Evolutionary conservation across 495 filamentous ascomycete genomes (phyloP).

Genomic region (Venustampulla echinocandica): DNA sequence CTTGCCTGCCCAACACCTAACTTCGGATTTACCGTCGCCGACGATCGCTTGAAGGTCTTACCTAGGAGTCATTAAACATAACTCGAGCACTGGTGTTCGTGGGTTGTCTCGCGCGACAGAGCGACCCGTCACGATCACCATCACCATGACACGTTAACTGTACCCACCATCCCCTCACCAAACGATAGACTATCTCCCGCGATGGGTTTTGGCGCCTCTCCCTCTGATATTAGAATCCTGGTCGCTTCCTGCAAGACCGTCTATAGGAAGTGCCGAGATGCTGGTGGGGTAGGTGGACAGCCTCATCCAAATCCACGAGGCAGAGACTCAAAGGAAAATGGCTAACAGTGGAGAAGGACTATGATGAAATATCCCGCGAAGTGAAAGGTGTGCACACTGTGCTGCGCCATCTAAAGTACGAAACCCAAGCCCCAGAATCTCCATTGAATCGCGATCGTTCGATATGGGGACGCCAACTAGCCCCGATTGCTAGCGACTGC

Average conservation of each 20-base stretch:
- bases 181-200: neutral
- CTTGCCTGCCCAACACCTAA: no score
- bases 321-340: neutral
- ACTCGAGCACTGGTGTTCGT: no score
- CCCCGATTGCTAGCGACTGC: slow-evolving; percentile 38
- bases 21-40: no score
- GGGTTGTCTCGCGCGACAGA: no score
- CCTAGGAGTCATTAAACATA: no score
- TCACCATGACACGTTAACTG: slow-evolving; percentile 3
- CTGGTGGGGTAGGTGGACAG: slow-evolving; percentile 6
- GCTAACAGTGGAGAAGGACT: slow-evolving; percentile 8
- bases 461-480: slow-evolving; percentile 33
- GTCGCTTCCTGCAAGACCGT: slow-evolving; percentile 16
- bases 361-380: slow-evolving; percentile 26
- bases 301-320: neutral
- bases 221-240: slow-evolving; percentile 19
- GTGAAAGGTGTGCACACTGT: slow-evolving; percentile 38
- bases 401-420: slow-evolving; percentile 39
- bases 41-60: no score
- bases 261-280: slow-evolving; percentile 21
- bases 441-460: slow-evolving; percentile 31
- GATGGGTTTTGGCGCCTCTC: slow-evolving; percentile 20
- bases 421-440: slow-evolving; percentile 40
- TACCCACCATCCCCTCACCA: neutral
- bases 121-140: no score